Base-by-base conservation (phyloP, 2,329 filamentous ascomycete genomes). In the Pseudocercospora crystallina region DNA sequence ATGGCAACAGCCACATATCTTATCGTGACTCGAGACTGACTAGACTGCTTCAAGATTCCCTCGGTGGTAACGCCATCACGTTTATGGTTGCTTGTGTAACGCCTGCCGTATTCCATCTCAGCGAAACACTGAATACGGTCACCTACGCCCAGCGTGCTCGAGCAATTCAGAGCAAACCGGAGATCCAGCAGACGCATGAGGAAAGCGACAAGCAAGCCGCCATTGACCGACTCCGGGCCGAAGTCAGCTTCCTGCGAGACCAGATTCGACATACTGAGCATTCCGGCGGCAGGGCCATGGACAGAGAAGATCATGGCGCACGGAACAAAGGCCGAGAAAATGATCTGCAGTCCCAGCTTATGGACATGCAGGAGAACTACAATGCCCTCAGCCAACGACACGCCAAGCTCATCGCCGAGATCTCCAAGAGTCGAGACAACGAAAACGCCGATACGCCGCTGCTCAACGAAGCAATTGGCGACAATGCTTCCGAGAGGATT, bases 1-100 rank as follows among this genome's bases (percentile, higher is more conserved):
- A 90, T 59, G 76, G 87, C 38, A 90, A 90, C 41, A 86, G 90
- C 4, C 90, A 97, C 71, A 91, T 99, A 50, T 99, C 94, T 2
- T 99, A 99, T 69, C 89, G 94, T 58, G 94, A 99, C 73, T 97
- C 94, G n/a, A 91, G 90, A 69, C 83, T 99, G 61, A 99, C 94
- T 9, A 86, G 94, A 53, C 79, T 99, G 17, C 81, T 99, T 13
- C 94, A 99, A 76, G 94, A 99, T 71, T 99, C 94, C 0, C 79
- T 99, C 5, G 94, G 94, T 50, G 94, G 94, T 4, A 97, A 95
- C 68, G 94, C 94, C 32, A 95, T 96, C 67, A 99, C 94, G 0
- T 99, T 97, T 74, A 97, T 99, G 94, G 94, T 99, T 73, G 94
- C 94, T 8, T 99, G 94, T 72, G 91, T 99, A 29, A 99, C 92